phyloP scores from a whole-genome alignment of 805 yeast genomes.

The Saturnispora bothae region DNA sequence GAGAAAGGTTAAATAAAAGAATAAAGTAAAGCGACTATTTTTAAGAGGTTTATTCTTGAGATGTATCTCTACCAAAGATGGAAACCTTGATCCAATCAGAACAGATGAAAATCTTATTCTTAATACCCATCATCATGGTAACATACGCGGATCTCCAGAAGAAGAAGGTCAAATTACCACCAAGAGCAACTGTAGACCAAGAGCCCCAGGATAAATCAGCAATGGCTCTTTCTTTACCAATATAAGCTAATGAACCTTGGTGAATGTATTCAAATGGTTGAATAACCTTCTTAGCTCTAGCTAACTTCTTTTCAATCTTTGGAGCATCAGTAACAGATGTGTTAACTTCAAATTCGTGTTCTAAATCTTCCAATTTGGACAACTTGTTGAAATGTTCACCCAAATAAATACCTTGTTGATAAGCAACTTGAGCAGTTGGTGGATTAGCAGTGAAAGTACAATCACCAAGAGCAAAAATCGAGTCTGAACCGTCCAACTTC shows the following conservation, averaged over 20 bases:
- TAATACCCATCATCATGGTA: constrained; percentile 81
- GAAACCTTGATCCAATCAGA: constrained; percentile 85
- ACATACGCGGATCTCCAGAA: constrained; percentile 95
- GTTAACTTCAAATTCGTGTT: constrained; percentile 33
- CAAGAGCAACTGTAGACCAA: constrained; percentile 69
- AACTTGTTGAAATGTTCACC: constrained; percentile 60
- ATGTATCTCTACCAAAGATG: constrained; percentile 87
- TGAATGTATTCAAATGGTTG: constrained; percentile 70
- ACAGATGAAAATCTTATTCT: constrained; percentile 77
- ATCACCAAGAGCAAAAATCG: constrained; percentile 84
- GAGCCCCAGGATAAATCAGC: constrained; percentile 80
- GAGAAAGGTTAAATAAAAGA: background rate
- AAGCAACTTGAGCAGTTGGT: constrained; percentile 96
- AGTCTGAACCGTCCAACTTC: constrained; percentile 73
- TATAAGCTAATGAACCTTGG: constrained; percentile 89
- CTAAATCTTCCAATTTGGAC: constrained; percentile 49
- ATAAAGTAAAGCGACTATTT: background rate
- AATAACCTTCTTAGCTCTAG: constrained; percentile 31
- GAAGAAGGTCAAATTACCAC: constrained; percentile 79
- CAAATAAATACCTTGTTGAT: constrained; percentile 82
- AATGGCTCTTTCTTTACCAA: constrained; percentile 88
- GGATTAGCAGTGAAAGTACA: constrained; percentile 87
- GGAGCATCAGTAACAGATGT: constrained; percentile 30
- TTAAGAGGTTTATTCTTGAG: constrained; percentile 40
- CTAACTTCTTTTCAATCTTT: constrained; percentile 29